phyloP scores from a whole-genome alignment of 352 stramenopile species.

The Phytophthora boehmeriae region DNA sequence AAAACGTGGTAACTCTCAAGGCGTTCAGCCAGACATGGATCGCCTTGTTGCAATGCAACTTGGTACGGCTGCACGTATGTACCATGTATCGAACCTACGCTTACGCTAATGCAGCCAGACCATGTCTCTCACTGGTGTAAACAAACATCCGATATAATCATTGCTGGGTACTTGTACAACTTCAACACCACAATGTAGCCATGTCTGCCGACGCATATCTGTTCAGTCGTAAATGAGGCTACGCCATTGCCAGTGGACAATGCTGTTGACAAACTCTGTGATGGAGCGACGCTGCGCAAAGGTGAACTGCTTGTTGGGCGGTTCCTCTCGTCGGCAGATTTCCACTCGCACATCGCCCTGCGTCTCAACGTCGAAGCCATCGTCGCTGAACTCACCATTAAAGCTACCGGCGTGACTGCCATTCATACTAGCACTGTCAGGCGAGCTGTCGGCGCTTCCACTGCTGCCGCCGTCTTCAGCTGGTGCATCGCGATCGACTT shows the following conservation, averaged over 20 bases:
- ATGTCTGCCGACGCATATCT: background rate
- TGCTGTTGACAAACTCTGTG: constrained; percentile 86
- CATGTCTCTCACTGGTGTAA: too few species aligned
- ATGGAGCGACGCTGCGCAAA: constrained; percentile 83
- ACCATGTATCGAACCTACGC: too few species aligned
- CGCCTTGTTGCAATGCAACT: too few species aligned
- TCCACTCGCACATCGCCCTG: constrained; percentile 57
- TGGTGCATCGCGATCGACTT: constrained; percentile 3
- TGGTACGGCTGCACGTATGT: too few species aligned
- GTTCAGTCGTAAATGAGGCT: constrained; percentile 86
- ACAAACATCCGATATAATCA: too few species aligned
- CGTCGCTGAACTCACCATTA: constrained; percentile 29
- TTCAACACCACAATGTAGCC: constrained; percentile 36
- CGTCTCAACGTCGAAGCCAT: constrained; percentile 36
- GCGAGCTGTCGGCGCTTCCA: constrained; percentile 9
- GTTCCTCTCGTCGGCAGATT: constrained; percentile 87
- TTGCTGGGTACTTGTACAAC: constrained; percentile 22
- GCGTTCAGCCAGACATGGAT: too few species aligned
- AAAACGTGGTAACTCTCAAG: too few species aligned
- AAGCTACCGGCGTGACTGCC: constrained; percentile 18
- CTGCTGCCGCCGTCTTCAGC: constrained; percentile 24
- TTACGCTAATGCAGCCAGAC: too few species aligned
- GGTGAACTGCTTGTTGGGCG: constrained; percentile 78
- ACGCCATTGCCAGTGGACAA: constrained; percentile 90
- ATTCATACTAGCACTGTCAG: constrained; percentile 25